A percentile compares a stretch with the other conserved stretches of the same genome.
Conservation (phyloP, 352 stramenopile genomes). For the Thalassiosira oceanica region DNA sequence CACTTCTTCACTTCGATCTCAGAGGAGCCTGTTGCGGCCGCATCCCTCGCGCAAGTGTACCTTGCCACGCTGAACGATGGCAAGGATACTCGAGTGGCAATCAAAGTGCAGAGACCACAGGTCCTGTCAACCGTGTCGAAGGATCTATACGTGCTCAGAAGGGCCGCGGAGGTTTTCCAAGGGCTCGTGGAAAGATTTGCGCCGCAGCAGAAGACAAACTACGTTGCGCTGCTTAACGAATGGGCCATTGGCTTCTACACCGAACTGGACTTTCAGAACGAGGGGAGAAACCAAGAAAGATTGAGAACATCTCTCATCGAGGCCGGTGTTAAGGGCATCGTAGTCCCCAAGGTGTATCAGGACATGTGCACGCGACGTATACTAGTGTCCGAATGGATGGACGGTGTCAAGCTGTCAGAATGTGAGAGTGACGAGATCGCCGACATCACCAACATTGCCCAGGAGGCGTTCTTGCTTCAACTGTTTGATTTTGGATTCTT, state of each 20-base stretch:
- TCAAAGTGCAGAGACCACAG: constrained; percentile 86
- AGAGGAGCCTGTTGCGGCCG: constrained; percentile 83
- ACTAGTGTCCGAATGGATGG: constrained; percentile 84
- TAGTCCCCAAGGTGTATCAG: constrained; percentile 80
- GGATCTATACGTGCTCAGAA: constrained; percentile 85
- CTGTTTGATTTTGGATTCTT: constrained; percentile 84
- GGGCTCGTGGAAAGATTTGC: constrained; percentile 82
- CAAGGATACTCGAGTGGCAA: constrained; percentile 78
- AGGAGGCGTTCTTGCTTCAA: constrained; percentile 84
- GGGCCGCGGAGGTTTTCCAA: constrained; percentile 85
- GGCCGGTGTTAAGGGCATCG: constrained; percentile 75
- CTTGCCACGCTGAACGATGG: constrained; percentile 78
- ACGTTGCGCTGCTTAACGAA: constrained; percentile 83
- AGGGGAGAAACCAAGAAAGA: constrained; percentile 80
- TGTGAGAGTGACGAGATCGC: constrained; percentile 65
- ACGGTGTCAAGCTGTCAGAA: constrained; percentile 81
- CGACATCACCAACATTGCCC: constrained; percentile 74
- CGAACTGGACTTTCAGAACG: constrained; percentile 85
- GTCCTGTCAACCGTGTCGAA: constrained; percentile 84
- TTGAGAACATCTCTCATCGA: constrained; percentile 69
- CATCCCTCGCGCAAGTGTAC: constrained; percentile 86
- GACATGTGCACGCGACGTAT: constrained; percentile 81
- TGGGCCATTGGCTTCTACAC: constrained; percentile 85
- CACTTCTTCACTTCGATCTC: constrained; percentile 85
- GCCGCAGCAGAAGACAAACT: constrained; percentile 83